Percentiles rank a stretch among this genome's conserved stretches.
Conservation (phyloP, 2,329 filamentous ascomycete genomes). For the Nemania sp. region DNA sequence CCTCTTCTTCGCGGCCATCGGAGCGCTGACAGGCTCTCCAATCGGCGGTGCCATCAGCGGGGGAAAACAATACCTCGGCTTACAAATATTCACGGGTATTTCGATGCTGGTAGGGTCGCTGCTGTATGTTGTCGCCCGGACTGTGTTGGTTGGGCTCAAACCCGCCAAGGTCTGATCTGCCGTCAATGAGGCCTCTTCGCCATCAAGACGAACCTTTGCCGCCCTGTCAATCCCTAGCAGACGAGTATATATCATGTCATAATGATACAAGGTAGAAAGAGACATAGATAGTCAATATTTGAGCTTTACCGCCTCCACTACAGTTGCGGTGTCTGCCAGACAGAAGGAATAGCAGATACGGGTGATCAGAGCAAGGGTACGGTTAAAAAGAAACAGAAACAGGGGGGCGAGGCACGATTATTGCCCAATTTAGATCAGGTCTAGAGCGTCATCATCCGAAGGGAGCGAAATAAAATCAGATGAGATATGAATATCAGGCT, state of each 20-base stretch:
- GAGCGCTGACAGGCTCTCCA: slow-evolving; percentile 68
- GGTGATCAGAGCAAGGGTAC: no score
- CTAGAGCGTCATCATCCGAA: no score
- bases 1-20: slow-evolving; percentile 65
- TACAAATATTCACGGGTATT: slow-evolving; percentile 69
- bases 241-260: not conserved
- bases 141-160: slow-evolving; percentile 6
- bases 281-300: no score
- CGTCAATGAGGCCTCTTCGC: not conserved
- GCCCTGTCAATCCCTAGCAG: not conserved
- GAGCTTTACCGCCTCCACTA: no score
- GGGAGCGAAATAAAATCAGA: no score
- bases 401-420: no score
- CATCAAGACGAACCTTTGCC: not conserved
- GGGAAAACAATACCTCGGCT: slow-evolving; percentile 55
- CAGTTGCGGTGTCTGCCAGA: no score
- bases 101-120: slow-evolving; percentile 40
- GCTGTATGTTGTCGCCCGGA: slow-evolving; percentile 12
- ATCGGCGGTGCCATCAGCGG: slow-evolving; percentile 59
- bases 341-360: no score
- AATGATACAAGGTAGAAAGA: not conserved
- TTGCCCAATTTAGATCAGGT: no score
- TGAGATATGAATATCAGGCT: no score
- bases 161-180: slow-evolving; percentile 1
- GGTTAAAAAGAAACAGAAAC: no score